Conservation (phyloP, 1,284 basidiomycete species). For the Apiotrichum siamense region DNA sequence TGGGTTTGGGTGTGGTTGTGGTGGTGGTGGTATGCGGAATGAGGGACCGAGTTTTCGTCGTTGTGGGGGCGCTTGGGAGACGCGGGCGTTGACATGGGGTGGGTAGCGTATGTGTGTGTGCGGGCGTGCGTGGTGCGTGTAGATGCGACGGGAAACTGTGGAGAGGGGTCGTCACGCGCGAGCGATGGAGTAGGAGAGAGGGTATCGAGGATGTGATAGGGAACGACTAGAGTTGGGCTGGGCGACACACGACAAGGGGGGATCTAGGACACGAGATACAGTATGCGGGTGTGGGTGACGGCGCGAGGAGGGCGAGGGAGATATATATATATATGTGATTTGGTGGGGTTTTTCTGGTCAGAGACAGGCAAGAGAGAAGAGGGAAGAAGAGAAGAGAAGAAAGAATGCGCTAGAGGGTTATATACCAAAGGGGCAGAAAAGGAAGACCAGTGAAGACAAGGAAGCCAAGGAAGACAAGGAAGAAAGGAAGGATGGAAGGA, state of each 20-base stretch:
- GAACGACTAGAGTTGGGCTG: constrained; percentile 1
- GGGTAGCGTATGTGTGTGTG: neutral
- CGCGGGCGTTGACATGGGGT: constrained; percentile 11
- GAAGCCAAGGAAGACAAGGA: neutral
- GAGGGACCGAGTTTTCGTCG: constrained; percentile 17
- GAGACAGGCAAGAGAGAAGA: neutral
- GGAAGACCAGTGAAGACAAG: neutral
- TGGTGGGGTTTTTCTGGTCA: neutral
- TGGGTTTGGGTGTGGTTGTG: neutral
- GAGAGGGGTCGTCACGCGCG: no score
- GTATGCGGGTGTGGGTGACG: neutral
- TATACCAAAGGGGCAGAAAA: no score
- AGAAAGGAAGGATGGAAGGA: neutral
- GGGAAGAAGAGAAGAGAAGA: neutral
- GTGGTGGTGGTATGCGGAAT: neutral
- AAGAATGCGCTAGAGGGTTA: neutral
- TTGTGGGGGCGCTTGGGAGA: constrained; percentile 13
- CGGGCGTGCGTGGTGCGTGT: no score
- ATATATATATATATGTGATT: neutral
- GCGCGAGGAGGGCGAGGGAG: neutral
- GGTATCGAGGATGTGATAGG: no score
- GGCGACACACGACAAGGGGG: no score
- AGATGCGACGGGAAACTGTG: no score
- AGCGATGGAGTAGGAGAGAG: no score
- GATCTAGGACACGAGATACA: neutral